These are phyloP conservation scores for Beta corolliflora DNA, from an alignment of 179 eudicot species.

Conservation along the genomic window DNA sequence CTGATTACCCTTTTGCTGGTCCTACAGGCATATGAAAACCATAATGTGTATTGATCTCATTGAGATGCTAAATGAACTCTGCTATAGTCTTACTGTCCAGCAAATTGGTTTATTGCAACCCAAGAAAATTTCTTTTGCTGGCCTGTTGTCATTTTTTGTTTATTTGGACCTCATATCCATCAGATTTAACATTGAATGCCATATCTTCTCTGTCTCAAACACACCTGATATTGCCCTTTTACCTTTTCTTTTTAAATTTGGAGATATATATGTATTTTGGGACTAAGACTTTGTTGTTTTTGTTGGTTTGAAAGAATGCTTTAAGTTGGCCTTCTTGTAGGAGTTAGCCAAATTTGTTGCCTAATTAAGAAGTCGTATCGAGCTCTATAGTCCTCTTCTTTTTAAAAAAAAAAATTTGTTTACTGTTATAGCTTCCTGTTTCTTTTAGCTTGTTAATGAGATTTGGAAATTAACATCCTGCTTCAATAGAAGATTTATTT, in stretches of 20 bases:
- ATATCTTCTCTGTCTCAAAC: background rate
- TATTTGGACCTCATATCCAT: background rate
- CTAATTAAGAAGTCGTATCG: no score
- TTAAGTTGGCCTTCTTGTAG: no score
- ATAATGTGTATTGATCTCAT: conserved; percentile 1
- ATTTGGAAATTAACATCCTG: background rate
- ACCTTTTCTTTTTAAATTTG: background rate
- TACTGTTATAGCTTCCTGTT: no score
- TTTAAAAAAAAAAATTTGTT: no score
- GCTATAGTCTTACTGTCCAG: background rate
- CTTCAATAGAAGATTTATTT: background rate
- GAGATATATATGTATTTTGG: no score
- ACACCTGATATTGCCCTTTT: background rate
- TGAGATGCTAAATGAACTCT: conserved; percentile 16
- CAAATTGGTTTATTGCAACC: conserved; percentile 1
- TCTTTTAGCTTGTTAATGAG: no score
- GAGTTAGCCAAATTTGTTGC: no score
- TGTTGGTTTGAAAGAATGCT: background rate
- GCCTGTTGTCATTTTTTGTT: background rate
- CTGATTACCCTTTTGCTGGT: conserved; percentile 4
- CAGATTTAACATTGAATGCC: conserved; percentile 15
- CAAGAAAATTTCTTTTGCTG: background rate
- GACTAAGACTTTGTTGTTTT: no score
- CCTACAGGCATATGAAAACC: conserved; percentile 2
- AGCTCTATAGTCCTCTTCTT: no score